Evolutionary conservation across 257 asterid genomes (phyloP).

Genomic region (Gardenia jasminoides): DNA sequence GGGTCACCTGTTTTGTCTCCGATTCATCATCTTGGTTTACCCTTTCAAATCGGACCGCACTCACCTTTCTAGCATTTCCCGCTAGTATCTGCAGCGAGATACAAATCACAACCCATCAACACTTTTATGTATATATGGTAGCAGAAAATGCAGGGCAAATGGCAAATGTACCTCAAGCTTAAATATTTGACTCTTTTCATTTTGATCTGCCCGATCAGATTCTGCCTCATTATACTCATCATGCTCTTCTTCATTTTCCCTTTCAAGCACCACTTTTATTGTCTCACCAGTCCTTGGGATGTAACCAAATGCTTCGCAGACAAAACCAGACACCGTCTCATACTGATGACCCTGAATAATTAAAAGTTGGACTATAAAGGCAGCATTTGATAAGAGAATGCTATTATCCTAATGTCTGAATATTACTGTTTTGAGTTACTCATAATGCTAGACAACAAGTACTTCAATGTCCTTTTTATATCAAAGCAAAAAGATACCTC

Average conservation of each 20-base stretch:
- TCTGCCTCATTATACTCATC: conserved; percentile 56
- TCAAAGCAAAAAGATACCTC: conserved; percentile 50
- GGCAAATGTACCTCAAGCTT: conserved; percentile 71
- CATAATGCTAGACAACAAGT: background rate
- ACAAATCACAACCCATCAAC: background rate
- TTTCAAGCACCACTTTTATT: conserved; percentile 77
- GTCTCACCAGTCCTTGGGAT: conserved; percentile 97
- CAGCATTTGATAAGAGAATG: background rate
- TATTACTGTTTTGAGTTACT: background rate
- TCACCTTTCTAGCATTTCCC: conserved; percentile 93
- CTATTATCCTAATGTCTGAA: background rate
- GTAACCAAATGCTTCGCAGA: conserved; percentile 97
- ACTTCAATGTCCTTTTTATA: background rate
- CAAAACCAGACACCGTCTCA: conserved; percentile 95
- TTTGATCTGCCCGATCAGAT: conserved; percentile 57
- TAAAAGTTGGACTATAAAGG: conserved; percentile 7
- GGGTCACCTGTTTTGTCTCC: conserved; percentile 48
- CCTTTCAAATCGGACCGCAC: conserved; percentile 89
- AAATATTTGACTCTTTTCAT: conserved; percentile 64
- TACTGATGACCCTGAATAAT: conserved; percentile 84
- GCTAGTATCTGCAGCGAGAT: conserved; percentile 73
- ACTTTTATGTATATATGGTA: background rate
- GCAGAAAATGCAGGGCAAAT: background rate
- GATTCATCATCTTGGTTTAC: conserved; percentile 45
- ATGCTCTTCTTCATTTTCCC: conserved; percentile 62